Percentiles rank a stretch among this genome's conserved stretches.
Evolutionary conservation across 2,329 filamentous ascomycete species (phyloP).

Genomic region (Pseudocercospora crystallina): DNA sequence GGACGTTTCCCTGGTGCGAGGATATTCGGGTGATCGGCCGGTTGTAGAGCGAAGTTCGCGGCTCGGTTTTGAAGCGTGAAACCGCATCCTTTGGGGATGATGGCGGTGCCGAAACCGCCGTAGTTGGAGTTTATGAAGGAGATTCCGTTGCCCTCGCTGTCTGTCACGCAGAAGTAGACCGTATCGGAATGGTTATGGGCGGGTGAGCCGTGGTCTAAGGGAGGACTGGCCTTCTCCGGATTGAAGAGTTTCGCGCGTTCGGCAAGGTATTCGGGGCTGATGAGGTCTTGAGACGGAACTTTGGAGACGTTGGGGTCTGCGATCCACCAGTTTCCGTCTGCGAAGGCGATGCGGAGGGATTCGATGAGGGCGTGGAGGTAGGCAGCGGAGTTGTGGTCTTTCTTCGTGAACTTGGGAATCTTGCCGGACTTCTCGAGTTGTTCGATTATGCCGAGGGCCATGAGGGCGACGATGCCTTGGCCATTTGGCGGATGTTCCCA

Average conservation of each 20-base stretch:
- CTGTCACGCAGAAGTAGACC: constrained; percentile 87
- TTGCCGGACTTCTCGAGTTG: constrained; percentile 73
- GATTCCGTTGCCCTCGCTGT: constrained; percentile 80
- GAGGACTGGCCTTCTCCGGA: constrained; percentile 51
- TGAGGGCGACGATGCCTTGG: constrained; percentile 90
- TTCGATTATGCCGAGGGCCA: constrained; percentile 89
- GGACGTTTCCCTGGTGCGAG: constrained; percentile 81
- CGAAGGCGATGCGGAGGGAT: constrained; percentile 82
- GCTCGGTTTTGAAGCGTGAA: constrained; percentile 95
- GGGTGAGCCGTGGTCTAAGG: constrained; percentile 72
- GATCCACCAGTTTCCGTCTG: constrained; percentile 87
- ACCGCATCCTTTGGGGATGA: constrained; percentile 81
- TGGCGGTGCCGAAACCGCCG: constrained; percentile 80
- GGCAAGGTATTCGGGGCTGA: constrained; percentile 72
- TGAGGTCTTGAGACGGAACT: constrained; percentile 68
- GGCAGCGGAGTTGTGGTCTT: constrained; percentile 77
- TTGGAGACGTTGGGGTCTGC: constrained; percentile 73
- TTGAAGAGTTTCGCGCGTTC: constrained; percentile 65
- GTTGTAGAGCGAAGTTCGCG: constrained; percentile 74
- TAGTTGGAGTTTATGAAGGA: constrained; percentile 98
- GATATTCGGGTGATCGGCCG: constrained; percentile 70
- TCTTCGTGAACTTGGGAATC: constrained; percentile 67
- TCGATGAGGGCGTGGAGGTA: constrained; percentile 83
- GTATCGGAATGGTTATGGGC: constrained; percentile 87
- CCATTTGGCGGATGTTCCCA: constrained; percentile 98